phyloP scores from a whole-genome alignment of 768 basidiomycete genomes.

The Phallus indusiatus region DNA sequence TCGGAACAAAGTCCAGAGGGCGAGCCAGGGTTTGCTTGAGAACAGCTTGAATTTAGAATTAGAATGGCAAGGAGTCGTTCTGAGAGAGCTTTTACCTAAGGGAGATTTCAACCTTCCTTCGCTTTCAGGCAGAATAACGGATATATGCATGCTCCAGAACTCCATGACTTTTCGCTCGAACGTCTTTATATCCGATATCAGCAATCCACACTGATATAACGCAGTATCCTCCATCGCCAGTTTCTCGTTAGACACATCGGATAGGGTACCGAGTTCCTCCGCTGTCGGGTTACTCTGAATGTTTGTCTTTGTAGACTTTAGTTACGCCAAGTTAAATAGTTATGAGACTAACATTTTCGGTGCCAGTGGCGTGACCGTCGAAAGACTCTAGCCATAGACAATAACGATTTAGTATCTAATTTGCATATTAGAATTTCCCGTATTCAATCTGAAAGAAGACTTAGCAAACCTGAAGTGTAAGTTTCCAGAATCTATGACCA shows the following conservation, averaged over 20 bases:
- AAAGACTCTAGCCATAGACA: constrained; percentile 63
- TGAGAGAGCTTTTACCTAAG: not conserved
- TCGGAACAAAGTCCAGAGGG: constrained; percentile 43
- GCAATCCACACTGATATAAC: constrained; percentile 55
- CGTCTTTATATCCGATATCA: constrained; percentile 56
- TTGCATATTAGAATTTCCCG: not conserved
- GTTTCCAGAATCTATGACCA: constrained; percentile 78
- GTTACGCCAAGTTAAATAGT: not conserved
- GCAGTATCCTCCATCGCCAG: constrained; percentile 53
- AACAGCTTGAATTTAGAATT: constrained; percentile 13
- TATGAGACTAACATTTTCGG: constrained; percentile 24
- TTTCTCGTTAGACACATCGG: constrained; percentile 46
- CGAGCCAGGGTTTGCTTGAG: constrained; percentile 43
- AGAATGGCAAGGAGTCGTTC: not conserved
- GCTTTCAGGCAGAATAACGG: constrained; percentile 26
- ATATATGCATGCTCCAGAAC: constrained; percentile 63
- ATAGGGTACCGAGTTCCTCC: constrained; percentile 38
- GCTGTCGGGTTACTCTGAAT: constrained; percentile 29
- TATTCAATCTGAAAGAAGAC: not conserved
- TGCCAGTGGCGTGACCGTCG: constrained; percentile 30
- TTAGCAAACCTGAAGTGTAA: constrained; percentile 72
- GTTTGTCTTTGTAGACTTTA: constrained; percentile 15
- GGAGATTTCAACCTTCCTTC: not conserved
- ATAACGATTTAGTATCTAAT: constrained; percentile 73
- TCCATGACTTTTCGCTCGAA: constrained; percentile 42